Percentiles rank a stretch among this genome's conserved stretches.
phyloP scores from a whole-genome alignment of 306 rosid species.

The Acacia confusa region DNA sequence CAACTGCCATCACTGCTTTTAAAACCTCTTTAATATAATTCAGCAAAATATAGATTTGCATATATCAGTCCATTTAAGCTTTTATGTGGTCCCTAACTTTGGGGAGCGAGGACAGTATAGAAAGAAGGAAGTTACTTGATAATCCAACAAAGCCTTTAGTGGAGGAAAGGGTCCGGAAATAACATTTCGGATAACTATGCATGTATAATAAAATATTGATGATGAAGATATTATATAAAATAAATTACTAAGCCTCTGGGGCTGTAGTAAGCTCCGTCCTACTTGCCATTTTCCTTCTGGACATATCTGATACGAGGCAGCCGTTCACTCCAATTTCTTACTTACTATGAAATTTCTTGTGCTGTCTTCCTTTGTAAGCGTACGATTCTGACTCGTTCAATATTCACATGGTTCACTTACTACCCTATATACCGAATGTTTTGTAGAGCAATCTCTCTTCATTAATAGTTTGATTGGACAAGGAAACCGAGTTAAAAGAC shows the following conservation, averaged over 20 bases:
- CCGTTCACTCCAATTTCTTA: background rate
- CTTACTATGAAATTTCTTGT: background rate
- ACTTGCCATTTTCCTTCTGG: background rate
- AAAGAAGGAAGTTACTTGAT: background rate
- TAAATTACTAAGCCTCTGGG: background rate
- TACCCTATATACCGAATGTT: background rate
- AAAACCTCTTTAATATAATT: background rate
- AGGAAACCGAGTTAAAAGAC: background rate
- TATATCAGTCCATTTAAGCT: background rate
- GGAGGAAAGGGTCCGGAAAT: background rate
- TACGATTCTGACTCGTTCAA: background rate
- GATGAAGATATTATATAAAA: background rate
- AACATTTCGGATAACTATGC: background rate
- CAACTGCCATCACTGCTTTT: constrained; percentile 15
- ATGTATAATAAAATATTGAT: background rate
- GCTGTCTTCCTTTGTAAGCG: background rate
- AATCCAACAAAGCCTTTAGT: background rate
- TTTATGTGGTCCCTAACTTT: background rate
- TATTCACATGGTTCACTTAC: background rate
- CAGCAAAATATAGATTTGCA: background rate
- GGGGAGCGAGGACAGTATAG: background rate
- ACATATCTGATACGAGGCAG: background rate
- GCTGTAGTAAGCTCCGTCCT: constrained; percentile 29
- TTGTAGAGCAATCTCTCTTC: background rate
- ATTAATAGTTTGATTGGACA: constrained; percentile 1